These are phyloP conservation scores for Eucalyptus pumila DNA, from an alignment of 345 rosid species.

Conservation along the genomic window DNA sequence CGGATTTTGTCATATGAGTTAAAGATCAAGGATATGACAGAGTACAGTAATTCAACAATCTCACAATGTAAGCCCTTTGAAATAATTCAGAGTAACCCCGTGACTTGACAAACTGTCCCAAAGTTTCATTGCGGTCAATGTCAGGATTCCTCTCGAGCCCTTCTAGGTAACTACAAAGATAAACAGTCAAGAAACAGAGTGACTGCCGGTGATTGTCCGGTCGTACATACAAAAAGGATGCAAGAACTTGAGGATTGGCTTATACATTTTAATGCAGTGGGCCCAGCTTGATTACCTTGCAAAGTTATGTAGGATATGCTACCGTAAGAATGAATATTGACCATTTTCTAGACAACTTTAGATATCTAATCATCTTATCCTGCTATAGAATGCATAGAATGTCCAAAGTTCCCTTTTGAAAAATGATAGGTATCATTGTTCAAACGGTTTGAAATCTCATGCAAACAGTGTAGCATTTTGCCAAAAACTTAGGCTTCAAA, in stretches of 20 bases:
- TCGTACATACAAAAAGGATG: background rate
- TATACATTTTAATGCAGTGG: background rate
- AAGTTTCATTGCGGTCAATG: conserved; percentile 45
- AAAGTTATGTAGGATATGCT: background rate
- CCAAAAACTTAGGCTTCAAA: background rate
- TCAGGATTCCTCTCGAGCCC: conserved; percentile 56
- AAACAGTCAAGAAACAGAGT: background rate
- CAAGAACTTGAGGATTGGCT: background rate
- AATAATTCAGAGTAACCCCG: conserved; percentile 73
- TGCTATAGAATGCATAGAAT: background rate
- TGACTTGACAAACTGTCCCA: conserved; percentile 52
- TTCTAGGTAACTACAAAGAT: conserved; percentile 40
- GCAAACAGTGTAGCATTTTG: background rate
- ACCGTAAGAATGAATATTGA: background rate
- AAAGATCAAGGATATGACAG: background rate
- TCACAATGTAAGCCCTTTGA: conserved; percentile 82
- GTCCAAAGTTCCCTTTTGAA: background rate
- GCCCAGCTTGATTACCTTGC: background rate
- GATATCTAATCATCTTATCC: background rate
- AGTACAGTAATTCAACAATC: background rate
- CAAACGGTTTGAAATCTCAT: background rate
- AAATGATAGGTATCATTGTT: background rate
- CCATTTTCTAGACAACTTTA: background rate
- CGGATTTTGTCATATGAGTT: background rate
- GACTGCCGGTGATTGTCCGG: background rate